These are phyloP conservation scores for Castanospermum australe DNA, from an alignment of 306 rosid genomes.

Conservation along the genomic window DNA sequence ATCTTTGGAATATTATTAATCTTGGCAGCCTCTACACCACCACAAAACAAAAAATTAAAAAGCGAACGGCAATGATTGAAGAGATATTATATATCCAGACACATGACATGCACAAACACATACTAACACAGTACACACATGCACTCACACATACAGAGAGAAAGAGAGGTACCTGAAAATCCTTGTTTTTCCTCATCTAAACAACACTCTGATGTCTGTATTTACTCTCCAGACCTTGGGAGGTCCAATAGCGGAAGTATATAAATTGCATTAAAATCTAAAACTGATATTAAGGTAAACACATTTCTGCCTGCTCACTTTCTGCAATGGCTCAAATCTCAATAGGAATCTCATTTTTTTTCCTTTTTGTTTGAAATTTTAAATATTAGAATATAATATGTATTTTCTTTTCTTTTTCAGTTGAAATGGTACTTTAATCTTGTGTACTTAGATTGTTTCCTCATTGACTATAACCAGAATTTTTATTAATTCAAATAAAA, in stretches of 20 bases:
- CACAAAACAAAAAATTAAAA: not conserved
- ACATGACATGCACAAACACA: not conserved
- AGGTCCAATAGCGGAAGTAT: slow-evolving; percentile 31
- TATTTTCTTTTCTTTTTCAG: not conserved
- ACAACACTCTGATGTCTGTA: slow-evolving; percentile 27
- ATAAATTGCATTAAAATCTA: slow-evolving; percentile 61
- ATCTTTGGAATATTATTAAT: not conserved
- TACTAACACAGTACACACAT: not conserved
- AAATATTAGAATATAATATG: not conserved
- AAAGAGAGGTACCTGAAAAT: slow-evolving; percentile 36
- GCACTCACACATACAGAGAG: not conserved
- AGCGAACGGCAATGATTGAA: not conserved
- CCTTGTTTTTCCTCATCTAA: slow-evolving; percentile 29
- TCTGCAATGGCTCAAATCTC: not conserved
- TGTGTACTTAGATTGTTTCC: not conserved
- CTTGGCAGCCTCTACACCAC: not conserved
- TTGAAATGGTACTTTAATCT: not conserved
- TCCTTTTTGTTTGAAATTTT: not conserved
- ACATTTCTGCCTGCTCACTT: not conserved
- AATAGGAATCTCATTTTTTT: not conserved
- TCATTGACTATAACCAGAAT: not conserved
- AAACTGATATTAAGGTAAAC: slow-evolving; percentile 28
- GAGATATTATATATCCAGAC: not conserved
- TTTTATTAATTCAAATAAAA: not conserved
- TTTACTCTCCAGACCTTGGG: not conserved